phyloP scores from a whole-genome alignment of 257 asterid genomes.

The Marsdenia floribunda region DNA sequence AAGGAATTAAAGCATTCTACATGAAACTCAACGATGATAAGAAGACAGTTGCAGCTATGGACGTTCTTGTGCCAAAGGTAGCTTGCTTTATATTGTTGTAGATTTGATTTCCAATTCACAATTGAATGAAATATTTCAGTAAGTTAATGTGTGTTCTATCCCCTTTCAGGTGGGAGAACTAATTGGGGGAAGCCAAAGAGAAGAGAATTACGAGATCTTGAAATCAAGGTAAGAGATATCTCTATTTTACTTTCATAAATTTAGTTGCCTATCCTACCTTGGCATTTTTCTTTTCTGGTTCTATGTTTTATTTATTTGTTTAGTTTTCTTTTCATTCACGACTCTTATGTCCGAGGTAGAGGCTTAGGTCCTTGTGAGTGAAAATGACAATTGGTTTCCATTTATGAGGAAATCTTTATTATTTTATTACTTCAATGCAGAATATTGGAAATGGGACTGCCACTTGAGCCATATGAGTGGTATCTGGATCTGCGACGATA shows the following conservation, averaged over 20 bases:
- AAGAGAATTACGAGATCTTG: slow-evolving; percentile 81
- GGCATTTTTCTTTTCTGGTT: neutral
- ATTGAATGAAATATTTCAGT: neutral
- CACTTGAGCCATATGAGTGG: slow-evolving; percentile 90
- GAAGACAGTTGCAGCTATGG: slow-evolving; percentile 99
- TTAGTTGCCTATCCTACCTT: neutral
- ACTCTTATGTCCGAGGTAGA: neutral
- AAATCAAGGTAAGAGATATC: slow-evolving; percentile 48
- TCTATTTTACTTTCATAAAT: neutral
- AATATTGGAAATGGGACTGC: slow-evolving; percentile 70
- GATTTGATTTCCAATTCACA: neutral
- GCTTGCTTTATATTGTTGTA: neutral
- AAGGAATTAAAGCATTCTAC: slow-evolving; percentile 86
- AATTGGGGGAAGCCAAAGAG: slow-evolving; percentile 98
- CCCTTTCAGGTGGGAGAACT: slow-evolving; percentile 85
- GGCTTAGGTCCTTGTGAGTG: too few relatives aligned
- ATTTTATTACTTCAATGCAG: slow-evolving; percentile 28
- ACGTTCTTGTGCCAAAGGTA: slow-evolving; percentile 97
- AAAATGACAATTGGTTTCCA: neutral
- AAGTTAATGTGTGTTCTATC: neutral
- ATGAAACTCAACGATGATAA: slow-evolving; percentile 95
- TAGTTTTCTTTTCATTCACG: neutral
- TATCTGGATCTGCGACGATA: slow-evolving; percentile 84
- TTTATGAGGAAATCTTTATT: slow-evolving; percentile 1
- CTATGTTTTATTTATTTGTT: neutral